Base-by-base conservation (phyloP, 352 stramenopile genomes). In the Nothophytophthora sp. region DNA sequence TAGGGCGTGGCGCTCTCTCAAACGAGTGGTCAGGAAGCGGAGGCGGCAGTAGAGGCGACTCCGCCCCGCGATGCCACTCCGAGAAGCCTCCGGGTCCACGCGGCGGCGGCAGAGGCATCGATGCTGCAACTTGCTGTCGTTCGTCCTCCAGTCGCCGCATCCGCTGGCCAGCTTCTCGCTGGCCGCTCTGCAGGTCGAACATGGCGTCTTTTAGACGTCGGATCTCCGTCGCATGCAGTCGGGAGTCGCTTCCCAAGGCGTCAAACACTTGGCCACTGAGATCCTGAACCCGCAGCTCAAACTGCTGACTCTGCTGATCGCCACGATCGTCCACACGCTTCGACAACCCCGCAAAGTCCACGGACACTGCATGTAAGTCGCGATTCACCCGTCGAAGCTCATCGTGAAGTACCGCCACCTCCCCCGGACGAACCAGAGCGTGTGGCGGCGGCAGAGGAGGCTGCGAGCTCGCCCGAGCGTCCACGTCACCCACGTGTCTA, bases 171-270 rank as follows among this genome's bases (percentile, higher is more conserved):
- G 81, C 29, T 25, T 66, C 60, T 3, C 58, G 59, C 5, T 80
- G 23, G 7, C 72, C 57, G 3, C 49, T 65, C 33, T 79, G 66
- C 19, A 76, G 13, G 19, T 84, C 70, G 50, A 80, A 83, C 2
- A 73, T 20, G 4, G 67, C 60, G 22, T 83, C 75, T n/a, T 76
- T 77, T 19, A 81, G 35, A 8, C 70, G 68, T n/a, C 47, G 61
- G 42, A 82, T 85, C 36, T 81, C 71, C 10, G 50, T 58, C 12
- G 54, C 48, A 52, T 88, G 73, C 36, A 60, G 54, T n/a, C 43
- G 45, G 10, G 73, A 75, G 45, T 88, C 71, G 29, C 68, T 61
- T 15, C 54, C 37, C 2, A 88, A 46, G 5, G 69, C 56, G 25
- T 59, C 53, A 55, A 84, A 84, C 34, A 88, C 2, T 38, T 81